Percentiles rank a stretch among this genome's conserved stretches.
These are phyloP conservation scores for Phytophthora palmivora DNA, from an alignment of 352 stramenopile species.

Conservation along the genomic window DNA sequence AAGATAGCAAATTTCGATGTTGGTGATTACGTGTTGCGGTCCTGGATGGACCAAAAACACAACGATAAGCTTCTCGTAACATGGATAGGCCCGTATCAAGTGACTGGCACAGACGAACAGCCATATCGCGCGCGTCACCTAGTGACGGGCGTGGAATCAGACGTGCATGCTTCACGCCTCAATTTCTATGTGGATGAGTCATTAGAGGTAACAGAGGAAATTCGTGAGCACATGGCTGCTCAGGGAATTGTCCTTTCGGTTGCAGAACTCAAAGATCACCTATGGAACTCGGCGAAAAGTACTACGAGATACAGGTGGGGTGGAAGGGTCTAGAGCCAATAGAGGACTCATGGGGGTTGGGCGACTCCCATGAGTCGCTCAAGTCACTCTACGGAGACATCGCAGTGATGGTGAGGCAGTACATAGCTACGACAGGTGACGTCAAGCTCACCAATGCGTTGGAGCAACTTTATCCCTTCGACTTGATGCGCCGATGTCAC, in stretches of 20 bases:
- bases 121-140: conserved; percentile 29
- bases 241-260: conserved; percentile 34
- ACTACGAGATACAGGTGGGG: conserved; percentile 11
- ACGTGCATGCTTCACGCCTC: conserved; percentile 38
- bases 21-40: conserved; percentile 41
- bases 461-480: conserved; percentile 12
- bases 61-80: too few relatives aligned
- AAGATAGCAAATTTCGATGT: conserved; percentile 27
- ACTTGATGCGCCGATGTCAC: conserved; percentile 4
- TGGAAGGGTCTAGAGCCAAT: conserved; percentile 20
- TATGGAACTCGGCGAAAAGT: conserved; percentile 3
- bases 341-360: conserved; percentile 24
- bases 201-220: conserved; percentile 38
- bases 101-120: conserved; percentile 26
- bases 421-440: too few relatives aligned
- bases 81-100: too few relatives aligned
- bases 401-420: conserved; percentile 21
- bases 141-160: conserved; percentile 21
- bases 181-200: conserved; percentile 42
- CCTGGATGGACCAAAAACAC: conserved; percentile 32
- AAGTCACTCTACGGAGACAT: conserved; percentile 8
- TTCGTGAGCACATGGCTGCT: conserved; percentile 30
- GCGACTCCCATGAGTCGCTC: too few relatives aligned
- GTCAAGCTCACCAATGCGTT: not conserved
- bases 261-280: conserved; percentile 18